These are phyloP conservation scores for Oidiodendron maius DNA, from an alignment of 495 filamentous ascomycete species.

Conservation along the genomic window DNA sequence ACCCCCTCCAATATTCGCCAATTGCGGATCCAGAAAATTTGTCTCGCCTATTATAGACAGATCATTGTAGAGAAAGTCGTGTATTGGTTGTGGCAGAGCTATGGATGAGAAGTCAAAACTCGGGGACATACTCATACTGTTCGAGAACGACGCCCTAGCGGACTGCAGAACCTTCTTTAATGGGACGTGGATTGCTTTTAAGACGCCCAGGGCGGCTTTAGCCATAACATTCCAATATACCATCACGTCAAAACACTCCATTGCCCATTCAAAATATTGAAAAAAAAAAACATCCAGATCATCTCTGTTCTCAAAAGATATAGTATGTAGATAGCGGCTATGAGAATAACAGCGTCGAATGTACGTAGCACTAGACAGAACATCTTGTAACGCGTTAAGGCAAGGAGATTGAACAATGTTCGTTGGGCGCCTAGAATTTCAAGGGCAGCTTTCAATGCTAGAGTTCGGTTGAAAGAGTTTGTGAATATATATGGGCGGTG, in stretches of 20 bases:
- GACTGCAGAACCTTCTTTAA: conserved; percentile 35
- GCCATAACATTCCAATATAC: conserved; percentile 41
- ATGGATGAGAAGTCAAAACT: conserved; percentile 41
- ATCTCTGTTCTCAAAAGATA: conserved; percentile 43
- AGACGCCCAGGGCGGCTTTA: conserved; percentile 43
- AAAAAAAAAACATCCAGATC: conserved; percentile 34
- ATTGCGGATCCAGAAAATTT: conserved; percentile 4
- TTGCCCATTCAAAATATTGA: conserved; percentile 46
- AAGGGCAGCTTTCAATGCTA: conserved; percentile 48
- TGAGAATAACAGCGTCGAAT: conserved; percentile 57
- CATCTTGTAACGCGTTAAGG: conserved; percentile 48
- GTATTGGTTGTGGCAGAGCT: conserved; percentile 47
- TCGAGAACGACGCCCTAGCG: conserved; percentile 9
- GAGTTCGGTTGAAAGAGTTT: conserved; percentile 37
- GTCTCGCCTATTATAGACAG: conserved; percentile 27
- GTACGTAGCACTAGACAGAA: conserved; percentile 50
- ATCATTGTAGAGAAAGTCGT: conserved; percentile 48
- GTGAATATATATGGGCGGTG: conserved; percentile 61
- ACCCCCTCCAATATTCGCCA: not conserved
- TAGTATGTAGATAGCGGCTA: conserved; percentile 52
- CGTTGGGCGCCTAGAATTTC: conserved; percentile 49
- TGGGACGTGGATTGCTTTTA: conserved; percentile 38
- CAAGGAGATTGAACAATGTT: conserved; percentile 40
- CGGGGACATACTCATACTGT: conserved; percentile 10
- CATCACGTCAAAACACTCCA: conserved; percentile 47